Percentiles rank a stretch among this genome's conserved stretches.
Conservation (phyloP, 169 alveolate genomes). For the Cryptosporidium canis region DNA sequence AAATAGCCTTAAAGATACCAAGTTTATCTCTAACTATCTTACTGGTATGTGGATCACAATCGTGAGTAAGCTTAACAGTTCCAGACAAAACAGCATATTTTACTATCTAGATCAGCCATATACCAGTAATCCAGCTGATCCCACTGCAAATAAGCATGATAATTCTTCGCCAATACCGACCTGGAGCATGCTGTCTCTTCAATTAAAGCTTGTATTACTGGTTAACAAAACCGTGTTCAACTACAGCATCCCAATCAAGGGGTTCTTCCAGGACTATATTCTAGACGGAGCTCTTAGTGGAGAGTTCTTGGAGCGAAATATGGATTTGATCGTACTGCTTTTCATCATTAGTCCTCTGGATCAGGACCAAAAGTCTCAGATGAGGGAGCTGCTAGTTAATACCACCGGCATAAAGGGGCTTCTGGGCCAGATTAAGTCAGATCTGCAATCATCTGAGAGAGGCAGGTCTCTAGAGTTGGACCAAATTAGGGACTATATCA, state of each 20-base stretch:
- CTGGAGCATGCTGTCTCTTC: neutral
- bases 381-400: neutral
- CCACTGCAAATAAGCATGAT: neutral
- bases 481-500: neutral
- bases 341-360: neutral
- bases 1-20: neutral
- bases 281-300: neutral
- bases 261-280: neutral
- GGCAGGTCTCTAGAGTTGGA: neutral
- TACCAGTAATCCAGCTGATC: too few species aligned
- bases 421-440: neutral
- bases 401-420: neutral
- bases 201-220: slow-evolving; percentile 6
- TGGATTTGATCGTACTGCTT: slow-evolving; percentile 20
- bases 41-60: slow-evolving; percentile 22
- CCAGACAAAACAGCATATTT: neutral
- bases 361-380: neutral
- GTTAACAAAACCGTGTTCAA: slow-evolving; percentile 17
- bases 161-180: neutral
- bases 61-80: neutral
- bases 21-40: neutral
- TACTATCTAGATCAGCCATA: neutral
- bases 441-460: neutral
- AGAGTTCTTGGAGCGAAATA: slow-evolving; percentile 13
- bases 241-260: neutral